Base-by-base conservation (phyloP, 805 yeast genomes). In the Isabelozyma rhagii region DNA sequence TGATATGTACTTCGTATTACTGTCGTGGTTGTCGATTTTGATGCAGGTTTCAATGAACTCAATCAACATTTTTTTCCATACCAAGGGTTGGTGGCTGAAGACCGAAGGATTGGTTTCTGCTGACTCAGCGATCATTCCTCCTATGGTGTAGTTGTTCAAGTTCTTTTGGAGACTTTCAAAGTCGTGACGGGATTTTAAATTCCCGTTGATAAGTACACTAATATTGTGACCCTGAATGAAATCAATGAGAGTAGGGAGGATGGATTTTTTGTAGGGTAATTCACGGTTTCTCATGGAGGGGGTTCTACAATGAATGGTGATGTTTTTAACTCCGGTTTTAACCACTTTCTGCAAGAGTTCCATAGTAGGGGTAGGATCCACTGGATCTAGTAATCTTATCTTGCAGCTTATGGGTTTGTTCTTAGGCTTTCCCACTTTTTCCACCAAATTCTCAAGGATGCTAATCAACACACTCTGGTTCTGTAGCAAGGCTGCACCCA, bases 241-340 rank as follows among this genome's bases (percentile, higher is more conserved):
- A 5, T 75, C 66, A 43, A 83, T 81, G 21, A 94, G 82, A 9
- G 36, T 31, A 36, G 77, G 80, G 2, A 77, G 73, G 4, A 94
- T 64, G 54, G 85, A 87, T 43, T 79, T 84, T 64, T 96, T 79
- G 9, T 87, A 78, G 5, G 97, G 97, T 1, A 74, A 71, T 55
- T 94, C 92, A 51, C 97, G 77, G 60, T 87, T 89, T 59, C 98
- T 77, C 98, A 94, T 94, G 13, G 78, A 81, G 42, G 87, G 80
- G 0, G 96, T 89, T 51, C 99, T 82, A 64, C 98, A 94, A 67
- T 94, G 99, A 3, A 94, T 81, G 0, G 98, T 94, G 56, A 94
- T 71, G 61, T 90, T 89, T 1, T 84, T 53, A 42, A 94, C 88
- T 1, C 99, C 99, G 0, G 99, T 94, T 34, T 71, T 64, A 59